A percentile compares a stretch with the other conserved stretches of the same genome.
phyloP scores from a whole-genome alignment of 2,329 filamentous ascomycete genomes.

The Penicillium sp. region DNA sequence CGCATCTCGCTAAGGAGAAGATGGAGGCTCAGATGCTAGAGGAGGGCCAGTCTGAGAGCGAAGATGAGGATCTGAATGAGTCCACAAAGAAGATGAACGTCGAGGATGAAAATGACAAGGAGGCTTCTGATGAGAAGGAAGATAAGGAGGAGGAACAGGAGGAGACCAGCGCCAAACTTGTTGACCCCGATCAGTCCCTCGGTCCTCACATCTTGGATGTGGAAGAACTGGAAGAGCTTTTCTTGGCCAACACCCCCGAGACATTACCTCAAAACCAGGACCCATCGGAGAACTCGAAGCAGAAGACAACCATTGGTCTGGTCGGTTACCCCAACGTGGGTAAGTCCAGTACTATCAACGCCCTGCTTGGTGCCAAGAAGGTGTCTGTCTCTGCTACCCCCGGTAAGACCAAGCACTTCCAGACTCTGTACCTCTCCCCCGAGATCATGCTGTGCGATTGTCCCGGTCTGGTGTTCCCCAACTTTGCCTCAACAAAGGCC shows the following conservation, averaged over 20 bases:
- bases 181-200: slow-evolving; percentile 44
- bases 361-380: slow-evolving; percentile 96
- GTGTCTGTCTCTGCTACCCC: slow-evolving; percentile 97
- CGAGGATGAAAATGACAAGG: slow-evolving; percentile 44
- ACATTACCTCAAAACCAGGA: slow-evolving; percentile 50
- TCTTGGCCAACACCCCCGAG: slow-evolving; percentile 73
- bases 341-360: slow-evolving; percentile 99
- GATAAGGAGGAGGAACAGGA: slow-evolving; percentile 32
- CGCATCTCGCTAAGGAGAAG: slow-evolving; percentile 84
- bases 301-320: slow-evolving; percentile 85
- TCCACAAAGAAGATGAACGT: slow-evolving; percentile 52
- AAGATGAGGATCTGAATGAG: slow-evolving; percentile 53
- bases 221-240: slow-evolving; percentile 87
- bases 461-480: slow-evolving; percentile 96
- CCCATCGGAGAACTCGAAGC: slow-evolving; percentile 49
- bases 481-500: slow-evolving; percentile 94
- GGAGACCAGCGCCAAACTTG: slow-evolving; percentile 24
- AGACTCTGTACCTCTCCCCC: slow-evolving; percentile 92
- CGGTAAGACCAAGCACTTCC: slow-evolving; percentile 99
- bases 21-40: slow-evolving; percentile 72
- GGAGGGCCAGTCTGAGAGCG: slow-evolving; percentile 39
- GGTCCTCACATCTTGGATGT: slow-evolving; percentile 82
- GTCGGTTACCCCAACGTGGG: slow-evolving; percentile 99
- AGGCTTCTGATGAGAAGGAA: slow-evolving; percentile 22
- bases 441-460: slow-evolving; percentile 94